Percentiles rank a stretch among this genome's conserved stretches.
Conservation (phyloP, 352 stramenopile species). For the Pythium coloratum region DNA sequence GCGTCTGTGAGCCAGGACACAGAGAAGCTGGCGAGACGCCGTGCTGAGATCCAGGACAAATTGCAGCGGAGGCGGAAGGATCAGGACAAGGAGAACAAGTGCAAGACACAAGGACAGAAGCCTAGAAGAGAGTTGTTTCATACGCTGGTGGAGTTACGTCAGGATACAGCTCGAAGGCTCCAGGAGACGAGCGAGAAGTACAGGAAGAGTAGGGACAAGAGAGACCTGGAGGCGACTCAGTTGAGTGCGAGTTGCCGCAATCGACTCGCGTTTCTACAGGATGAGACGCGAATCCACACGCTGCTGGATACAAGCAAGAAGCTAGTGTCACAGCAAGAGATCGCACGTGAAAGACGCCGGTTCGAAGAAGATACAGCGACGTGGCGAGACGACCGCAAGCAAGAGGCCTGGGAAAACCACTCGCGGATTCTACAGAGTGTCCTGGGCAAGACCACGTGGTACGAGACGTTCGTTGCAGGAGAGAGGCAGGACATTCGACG, state of each 20-base stretch:
- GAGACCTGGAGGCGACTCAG: constrained; percentile 28
- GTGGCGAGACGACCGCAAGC: constrained; percentile 29
- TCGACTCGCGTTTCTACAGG: constrained; percentile 35
- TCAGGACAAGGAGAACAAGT: background rate
- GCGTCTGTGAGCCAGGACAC: background rate
- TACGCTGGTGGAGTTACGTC: constrained; percentile 36
- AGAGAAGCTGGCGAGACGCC: constrained; percentile 10
- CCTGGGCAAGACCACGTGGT: constrained; percentile 44
- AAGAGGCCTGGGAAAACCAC: constrained; percentile 44
- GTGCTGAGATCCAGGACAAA: constrained; percentile 22
- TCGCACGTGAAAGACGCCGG: background rate
- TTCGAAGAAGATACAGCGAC: constrained; percentile 12
- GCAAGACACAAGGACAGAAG: constrained; percentile 6
- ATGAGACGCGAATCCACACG: constrained; percentile 18
- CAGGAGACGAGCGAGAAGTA: constrained; percentile 19
- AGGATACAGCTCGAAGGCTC: constrained; percentile 27
- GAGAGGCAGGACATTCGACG: constrained; percentile 45
- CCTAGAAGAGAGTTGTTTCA: constrained; percentile 48
- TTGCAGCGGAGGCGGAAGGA: constrained; percentile 16
- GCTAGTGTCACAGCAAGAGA: background rate
- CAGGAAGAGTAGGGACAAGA: constrained; percentile 14
- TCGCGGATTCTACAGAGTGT: constrained; percentile 32
- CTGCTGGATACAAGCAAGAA: constrained; percentile 4
- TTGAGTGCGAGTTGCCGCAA: constrained; percentile 44
- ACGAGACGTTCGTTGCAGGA: constrained; percentile 51